phyloP scores from a whole-genome alignment of 805 yeast genomes.

The Candida pini region DNA sequence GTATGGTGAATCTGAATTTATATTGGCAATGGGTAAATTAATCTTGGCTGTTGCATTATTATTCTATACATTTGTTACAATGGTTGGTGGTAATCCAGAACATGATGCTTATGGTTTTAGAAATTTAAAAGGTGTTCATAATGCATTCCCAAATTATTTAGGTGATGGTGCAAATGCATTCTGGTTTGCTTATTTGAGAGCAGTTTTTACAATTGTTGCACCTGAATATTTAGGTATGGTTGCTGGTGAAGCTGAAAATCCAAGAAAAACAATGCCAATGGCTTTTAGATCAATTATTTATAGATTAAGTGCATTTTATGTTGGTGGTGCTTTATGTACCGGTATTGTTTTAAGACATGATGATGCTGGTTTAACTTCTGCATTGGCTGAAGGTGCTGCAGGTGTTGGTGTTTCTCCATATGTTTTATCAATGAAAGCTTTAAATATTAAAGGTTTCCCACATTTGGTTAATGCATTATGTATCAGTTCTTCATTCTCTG shows the following conservation, averaged over 20 bases:
- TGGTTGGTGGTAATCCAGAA: slow-evolving; percentile 81
- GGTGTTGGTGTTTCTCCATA: slow-evolving; percentile 77
- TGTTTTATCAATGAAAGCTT: slow-evolving; percentile 66
- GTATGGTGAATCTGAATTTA: slow-evolving; percentile 79
- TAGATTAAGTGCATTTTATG: slow-evolving; percentile 39
- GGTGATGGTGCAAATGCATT: slow-evolving; percentile 60
- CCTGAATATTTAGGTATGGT: slow-evolving; percentile 41
- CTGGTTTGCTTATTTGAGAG: slow-evolving; percentile 35
- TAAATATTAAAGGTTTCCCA: slow-evolving; percentile 61
- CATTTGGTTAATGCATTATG: slow-evolving; percentile 71
- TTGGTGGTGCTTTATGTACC: slow-evolving; percentile 39
- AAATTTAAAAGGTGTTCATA: slow-evolving; percentile 13
- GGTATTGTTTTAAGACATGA: slow-evolving; percentile 34
- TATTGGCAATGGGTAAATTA: slow-evolving; percentile 68
- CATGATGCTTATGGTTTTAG: slow-evolving; percentile 32
- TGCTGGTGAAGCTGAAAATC: slow-evolving; percentile 39
- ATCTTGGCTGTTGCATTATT: slow-evolving; percentile 67
- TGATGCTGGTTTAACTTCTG: slow-evolving; percentile 31
- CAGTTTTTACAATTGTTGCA: slow-evolving; percentile 36
- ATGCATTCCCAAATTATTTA: slow-evolving; percentile 48
- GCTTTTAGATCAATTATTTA: slow-evolving; percentile 39
- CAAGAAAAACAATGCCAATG: slow-evolving; percentile 34
- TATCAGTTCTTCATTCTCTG: slow-evolving; percentile 67
- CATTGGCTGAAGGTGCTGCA: slow-evolving; percentile 51
- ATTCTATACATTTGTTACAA: slow-evolving; percentile 65